Percentiles rank a stretch among this genome's conserved stretches.
Evolutionary conservation across 306 rosid genomes (phyloP).

Genomic region (Vicia sativa): DNA sequence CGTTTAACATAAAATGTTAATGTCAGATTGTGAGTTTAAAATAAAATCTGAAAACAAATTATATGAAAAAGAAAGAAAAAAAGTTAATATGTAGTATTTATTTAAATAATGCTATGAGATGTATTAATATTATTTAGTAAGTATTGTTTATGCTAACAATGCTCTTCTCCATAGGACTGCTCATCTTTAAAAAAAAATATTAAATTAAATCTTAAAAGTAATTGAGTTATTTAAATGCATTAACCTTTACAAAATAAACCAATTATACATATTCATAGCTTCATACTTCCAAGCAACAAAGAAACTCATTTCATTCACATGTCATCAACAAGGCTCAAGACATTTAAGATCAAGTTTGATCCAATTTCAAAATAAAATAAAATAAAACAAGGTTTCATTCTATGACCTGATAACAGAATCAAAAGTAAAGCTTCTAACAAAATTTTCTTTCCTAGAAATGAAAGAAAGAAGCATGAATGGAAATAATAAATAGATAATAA

Average conservation of each 20-base stretch:
- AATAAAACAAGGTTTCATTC: not conserved
- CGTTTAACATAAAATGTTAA: no score
- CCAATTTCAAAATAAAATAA: not conserved
- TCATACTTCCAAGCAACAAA: not conserved
- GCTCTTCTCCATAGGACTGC: not conserved
- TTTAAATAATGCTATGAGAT: not conserved
- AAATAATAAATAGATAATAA: slow-evolving; percentile 14
- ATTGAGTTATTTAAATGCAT: not conserved
- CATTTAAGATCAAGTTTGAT: slow-evolving; percentile 10
- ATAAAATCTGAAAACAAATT: no score
- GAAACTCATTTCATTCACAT: not conserved
- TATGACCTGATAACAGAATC: not conserved
- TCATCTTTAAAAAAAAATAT: not conserved
- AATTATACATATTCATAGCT: not conserved
- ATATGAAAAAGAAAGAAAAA: no score
- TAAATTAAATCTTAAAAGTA: not conserved
- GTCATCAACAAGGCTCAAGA: not conserved
- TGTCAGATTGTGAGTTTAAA: no score
- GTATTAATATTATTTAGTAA: not conserved
- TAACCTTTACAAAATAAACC: not conserved
- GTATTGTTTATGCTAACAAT: not conserved
- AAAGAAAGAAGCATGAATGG: slow-evolving; percentile 33
- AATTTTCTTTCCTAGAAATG: slow-evolving; percentile 39
- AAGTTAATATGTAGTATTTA: no score
- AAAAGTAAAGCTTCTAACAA: slow-evolving; percentile 30